Conservation (phyloP, 371 early-diverging fungal species). For the Cokeromyces recurvatus region DNA sequence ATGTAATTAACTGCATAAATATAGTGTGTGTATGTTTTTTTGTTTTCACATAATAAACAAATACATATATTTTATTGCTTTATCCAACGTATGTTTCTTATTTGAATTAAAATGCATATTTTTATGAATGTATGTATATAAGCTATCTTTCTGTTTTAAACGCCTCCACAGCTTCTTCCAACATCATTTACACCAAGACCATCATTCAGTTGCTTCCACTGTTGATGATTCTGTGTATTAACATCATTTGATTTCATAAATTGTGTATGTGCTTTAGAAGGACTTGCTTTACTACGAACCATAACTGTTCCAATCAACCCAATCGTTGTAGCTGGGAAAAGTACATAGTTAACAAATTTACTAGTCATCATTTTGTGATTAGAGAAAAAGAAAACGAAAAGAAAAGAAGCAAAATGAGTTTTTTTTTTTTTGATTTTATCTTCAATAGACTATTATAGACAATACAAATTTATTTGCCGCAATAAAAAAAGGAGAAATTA, state of each 20-base stretch:
- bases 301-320: conserved; percentile 32
- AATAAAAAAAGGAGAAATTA: too few relatives aligned
- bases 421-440: background rate
- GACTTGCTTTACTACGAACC: conserved; percentile 34
- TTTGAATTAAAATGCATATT: background rate
- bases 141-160: background rate
- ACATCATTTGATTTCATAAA: conserved; percentile 26
- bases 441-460: too few relatives aligned
- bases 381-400: conserved; percentile 22
- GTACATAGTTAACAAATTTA: conserved; percentile 22
- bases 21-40: too few relatives aligned
- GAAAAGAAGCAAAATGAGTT: background rate
- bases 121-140: background rate
- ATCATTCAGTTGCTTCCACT: conserved; percentile 39
- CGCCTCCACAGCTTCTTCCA: conserved; percentile 24
- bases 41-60: too few relatives aligned
- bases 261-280: conserved; percentile 32
- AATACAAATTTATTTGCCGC: too few relatives aligned
- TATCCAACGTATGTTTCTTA: too few relatives aligned
- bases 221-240: conserved; percentile 16
- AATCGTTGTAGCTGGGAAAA: conserved; percentile 30
- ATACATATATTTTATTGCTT: too few relatives aligned
- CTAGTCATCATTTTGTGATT: conserved; percentile 6
- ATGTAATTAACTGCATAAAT: too few relatives aligned
- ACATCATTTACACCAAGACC: conserved; percentile 46